Percentiles rank a stretch among this genome's conserved stretches.
These are phyloP conservation scores for Fomitopsis serialis DNA, from an alignment of 768 basidiomycete genomes.

Conservation along the genomic window DNA sequence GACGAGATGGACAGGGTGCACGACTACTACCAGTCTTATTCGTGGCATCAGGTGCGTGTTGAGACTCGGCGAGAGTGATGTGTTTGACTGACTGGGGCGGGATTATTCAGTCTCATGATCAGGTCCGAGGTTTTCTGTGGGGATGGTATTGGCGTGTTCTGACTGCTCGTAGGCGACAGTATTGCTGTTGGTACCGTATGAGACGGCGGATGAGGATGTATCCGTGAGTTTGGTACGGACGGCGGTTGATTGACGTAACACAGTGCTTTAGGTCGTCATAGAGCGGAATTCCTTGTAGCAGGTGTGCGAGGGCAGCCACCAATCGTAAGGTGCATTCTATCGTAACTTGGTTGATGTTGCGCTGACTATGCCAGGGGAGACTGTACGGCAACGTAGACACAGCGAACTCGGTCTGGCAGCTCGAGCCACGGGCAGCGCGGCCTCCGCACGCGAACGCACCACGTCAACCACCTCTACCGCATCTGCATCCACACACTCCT, in stretches of 20 bases:
- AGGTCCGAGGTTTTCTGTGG: constrained; percentile 45
- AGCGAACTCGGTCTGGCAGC: constrained; percentile 68
- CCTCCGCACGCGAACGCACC: constrained; percentile 53
- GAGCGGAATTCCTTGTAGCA: constrained; percentile 67
- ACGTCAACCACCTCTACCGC: constrained; percentile 74
- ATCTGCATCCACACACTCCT: constrained; percentile 73
- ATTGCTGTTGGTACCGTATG: constrained; percentile 66
- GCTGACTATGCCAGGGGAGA: constrained; percentile 45
- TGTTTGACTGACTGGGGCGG: neutral
- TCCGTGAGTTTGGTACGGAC: constrained; percentile 35
- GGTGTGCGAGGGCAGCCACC: constrained; percentile 67
- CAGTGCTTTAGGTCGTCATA: constrained; percentile 52
- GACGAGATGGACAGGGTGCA: constrained; percentile 19
- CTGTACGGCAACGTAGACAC: constrained; percentile 68
- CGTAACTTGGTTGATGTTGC: neutral
- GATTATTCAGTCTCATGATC: constrained; percentile 70
- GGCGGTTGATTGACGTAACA: neutral
- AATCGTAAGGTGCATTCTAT: constrained; percentile 55
- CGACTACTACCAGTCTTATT: constrained; percentile 45
- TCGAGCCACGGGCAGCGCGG: constrained; percentile 60
- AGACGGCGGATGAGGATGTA: constrained; percentile 67
- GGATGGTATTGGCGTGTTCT: constrained; percentile 10
- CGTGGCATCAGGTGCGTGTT: constrained; percentile 77
- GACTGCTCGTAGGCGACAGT: constrained; percentile 57
- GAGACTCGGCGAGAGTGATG: neutral